A percentile compares a stretch with the other conserved stretches of the same genome.
These are phyloP conservation scores for Ophiostoma novo-ulmi DNA, from an alignment of 2,329 filamentous ascomycete species.

Conservation along the genomic window DNA sequence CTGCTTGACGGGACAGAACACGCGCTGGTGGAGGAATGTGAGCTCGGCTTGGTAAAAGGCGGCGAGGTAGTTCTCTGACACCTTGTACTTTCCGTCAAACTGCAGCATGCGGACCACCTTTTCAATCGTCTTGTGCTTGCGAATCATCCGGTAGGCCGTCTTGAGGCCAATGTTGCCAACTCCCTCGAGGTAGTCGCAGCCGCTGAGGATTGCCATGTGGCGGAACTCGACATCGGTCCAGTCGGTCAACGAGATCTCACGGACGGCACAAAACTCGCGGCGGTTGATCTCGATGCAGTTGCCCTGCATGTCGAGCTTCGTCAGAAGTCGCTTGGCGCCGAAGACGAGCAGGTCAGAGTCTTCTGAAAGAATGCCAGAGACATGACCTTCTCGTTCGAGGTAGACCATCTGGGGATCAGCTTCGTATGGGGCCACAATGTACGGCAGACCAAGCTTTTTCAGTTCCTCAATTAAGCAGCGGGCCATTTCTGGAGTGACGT, in stretches of 20 bases:
- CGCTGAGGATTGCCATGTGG: conserved; percentile 92
- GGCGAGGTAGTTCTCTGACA: conserved; percentile 76
- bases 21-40: conserved; percentile 91
- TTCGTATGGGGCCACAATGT: conserved; percentile 94
- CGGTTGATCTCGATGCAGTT: conserved; percentile 90
- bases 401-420: conserved; percentile 96
- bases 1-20: conserved; percentile 73
- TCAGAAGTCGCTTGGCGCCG: conserved; percentile 81
- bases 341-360: conserved; percentile 96
- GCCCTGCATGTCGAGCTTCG: conserved; percentile 90
- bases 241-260: conserved; percentile 80
- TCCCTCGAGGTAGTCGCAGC: conserved; percentile 88
- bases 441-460: conserved; percentile 72
- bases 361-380: conserved; percentile 86
- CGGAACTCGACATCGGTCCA: conserved; percentile 92
- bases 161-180: conserved; percentile 85
- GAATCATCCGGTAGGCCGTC: conserved; percentile 83
- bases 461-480: conserved; percentile 84
- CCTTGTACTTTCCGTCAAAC: conserved; percentile 78
- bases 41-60: conserved; percentile 80
- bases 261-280: conserved; percentile 79
- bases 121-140: conserved; percentile 85
- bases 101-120: conserved; percentile 75
- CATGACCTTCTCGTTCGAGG: conserved; percentile 76
- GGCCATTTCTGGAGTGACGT: conserved; percentile 95